A percentile compares a stretch with the other conserved stretches of the same genome.
Evolutionary conservation across 208 protist species (phyloP).

Genomic region (Giardia duodenalis): DNA sequence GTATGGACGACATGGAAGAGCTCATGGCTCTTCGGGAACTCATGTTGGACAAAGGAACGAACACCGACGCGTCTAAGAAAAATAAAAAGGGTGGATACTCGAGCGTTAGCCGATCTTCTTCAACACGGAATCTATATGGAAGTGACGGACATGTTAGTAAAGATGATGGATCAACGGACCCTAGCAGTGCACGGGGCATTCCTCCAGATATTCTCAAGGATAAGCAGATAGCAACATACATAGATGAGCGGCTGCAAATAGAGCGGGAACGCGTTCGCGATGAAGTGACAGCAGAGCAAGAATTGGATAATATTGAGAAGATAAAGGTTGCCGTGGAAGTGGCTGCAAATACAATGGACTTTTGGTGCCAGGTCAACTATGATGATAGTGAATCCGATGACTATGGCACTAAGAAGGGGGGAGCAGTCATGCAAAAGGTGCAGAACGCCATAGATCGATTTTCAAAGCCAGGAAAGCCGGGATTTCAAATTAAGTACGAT

Average conservation of each 20-base stretch:
- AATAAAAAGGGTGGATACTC: too few species aligned
- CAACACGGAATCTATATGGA: too few species aligned
- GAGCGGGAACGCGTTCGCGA: not conserved
- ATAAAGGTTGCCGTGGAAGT: not conserved
- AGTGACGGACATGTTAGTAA: too few species aligned
- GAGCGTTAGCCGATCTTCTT: too few species aligned
- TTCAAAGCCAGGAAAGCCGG: not conserved
- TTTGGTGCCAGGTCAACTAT: not conserved
- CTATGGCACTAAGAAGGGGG: not conserved
- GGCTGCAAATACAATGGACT: not conserved
- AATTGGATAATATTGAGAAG: not conserved
- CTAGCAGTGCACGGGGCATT: not conserved
- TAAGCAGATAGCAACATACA: not conserved
- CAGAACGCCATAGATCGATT: not conserved
- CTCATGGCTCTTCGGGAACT: too few species aligned
- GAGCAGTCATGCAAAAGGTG: not conserved
- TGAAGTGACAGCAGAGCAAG: not conserved
- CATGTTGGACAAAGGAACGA: too few species aligned
- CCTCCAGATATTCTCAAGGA: not conserved
- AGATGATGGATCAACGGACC: too few species aligned
- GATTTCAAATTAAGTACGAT: not conserved
- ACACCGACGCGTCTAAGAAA: too few species aligned
- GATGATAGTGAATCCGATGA: not conserved
- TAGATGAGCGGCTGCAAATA: not conserved
- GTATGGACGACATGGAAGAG: too few species aligned